These are phyloP conservation scores for Fusarium neocosmosporiellum DNA, from an alignment of 2,329 filamentous ascomycete genomes.

Conservation along the genomic window DNA sequence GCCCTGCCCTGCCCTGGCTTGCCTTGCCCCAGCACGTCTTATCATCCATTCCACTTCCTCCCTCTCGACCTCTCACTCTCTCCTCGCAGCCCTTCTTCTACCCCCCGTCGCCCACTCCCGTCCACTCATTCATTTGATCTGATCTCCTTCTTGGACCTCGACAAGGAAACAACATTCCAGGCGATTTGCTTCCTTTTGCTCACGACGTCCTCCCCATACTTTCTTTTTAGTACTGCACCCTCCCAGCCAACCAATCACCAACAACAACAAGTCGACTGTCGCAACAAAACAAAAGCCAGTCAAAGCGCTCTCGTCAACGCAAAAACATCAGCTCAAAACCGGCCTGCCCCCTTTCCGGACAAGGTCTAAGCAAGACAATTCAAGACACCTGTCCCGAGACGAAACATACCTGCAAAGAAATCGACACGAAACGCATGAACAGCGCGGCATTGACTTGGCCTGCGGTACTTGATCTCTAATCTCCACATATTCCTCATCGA, in stretches of 20 bases:
- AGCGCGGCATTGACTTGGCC: conserved; percentile 40
- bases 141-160: conserved; percentile 40
- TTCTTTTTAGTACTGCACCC: conserved; percentile 37
- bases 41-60: conserved; percentile 31
- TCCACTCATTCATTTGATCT: conserved; percentile 40
- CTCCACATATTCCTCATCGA: conserved; percentile 28
- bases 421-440: conserved; percentile 10
- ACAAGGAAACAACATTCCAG: conserved; percentile 42
- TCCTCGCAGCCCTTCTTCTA: conserved; percentile 36
- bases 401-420: conserved; percentile 24
- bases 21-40: conserved; percentile 19
- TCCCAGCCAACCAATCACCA: conserved; percentile 3
- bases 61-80: conserved; percentile 23
- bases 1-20: background rate
- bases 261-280: conserved; percentile 8
- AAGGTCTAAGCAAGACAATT: conserved; percentile 21
- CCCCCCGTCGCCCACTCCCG: conserved; percentile 39
- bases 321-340: conserved; percentile 1
- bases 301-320: background rate
- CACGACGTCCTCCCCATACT: conserved; percentile 31
- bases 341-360: conserved; percentile 29
- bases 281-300: conserved; percentile 3
- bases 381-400: conserved; percentile 20
- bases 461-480: conserved; percentile 33
- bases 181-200: conserved; percentile 39